Base-by-base conservation (phyloP, 129 eudicot genomes). In the Scalesia atractyloides region DNA sequence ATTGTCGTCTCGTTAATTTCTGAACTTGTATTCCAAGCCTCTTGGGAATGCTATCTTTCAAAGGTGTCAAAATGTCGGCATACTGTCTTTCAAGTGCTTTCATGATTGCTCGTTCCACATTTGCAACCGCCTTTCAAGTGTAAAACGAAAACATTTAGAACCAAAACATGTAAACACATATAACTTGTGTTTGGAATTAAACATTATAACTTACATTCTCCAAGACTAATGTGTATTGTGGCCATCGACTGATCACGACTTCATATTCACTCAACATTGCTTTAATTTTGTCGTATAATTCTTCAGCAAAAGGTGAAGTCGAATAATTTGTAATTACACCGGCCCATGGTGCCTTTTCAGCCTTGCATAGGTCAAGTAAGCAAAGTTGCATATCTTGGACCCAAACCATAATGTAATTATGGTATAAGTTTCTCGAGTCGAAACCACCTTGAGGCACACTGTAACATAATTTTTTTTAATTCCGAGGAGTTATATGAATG, bases 21-120 rank as follows among this genome's bases (percentile, higher is more conserved):
- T 91, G 97, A 66, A 91, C 97, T 79, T 91, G 93, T 82, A 88
- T 89, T 33, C 97, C 97, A 74, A 91, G 85, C 81, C 82, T 91
- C 70, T 91, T 88, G 4, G 92, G 97, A 47, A 91, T 83, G 81
- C 96, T 91, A 66, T 88, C 96, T 70, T 84, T 88, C 52, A 91
- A 81, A 60, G 97, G 97, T 48, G 96, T 83, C 86, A 91, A 85
- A 70, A 91, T 86, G 76, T 91, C 97, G 11, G 73, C 84, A 79
- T 91, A 91, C 58, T 84, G 97, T 80, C 83, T 91, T 78, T 91
- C 97, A 39, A 91, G 77, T 71, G 96, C 93, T 81, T 88, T 91
- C 74, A 88, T 79, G 66, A 84, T 86, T 2, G 89, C 93, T 79
- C 97, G 84, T 79, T 91, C 97, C 66, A 88, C 93, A 81, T 91